Evolutionary conservation across 2,329 filamentous ascomycete genomes (phyloP), one percentile per base, ranked within the genome.

Genomic region (Furcasterigmium sp.): DNA sequence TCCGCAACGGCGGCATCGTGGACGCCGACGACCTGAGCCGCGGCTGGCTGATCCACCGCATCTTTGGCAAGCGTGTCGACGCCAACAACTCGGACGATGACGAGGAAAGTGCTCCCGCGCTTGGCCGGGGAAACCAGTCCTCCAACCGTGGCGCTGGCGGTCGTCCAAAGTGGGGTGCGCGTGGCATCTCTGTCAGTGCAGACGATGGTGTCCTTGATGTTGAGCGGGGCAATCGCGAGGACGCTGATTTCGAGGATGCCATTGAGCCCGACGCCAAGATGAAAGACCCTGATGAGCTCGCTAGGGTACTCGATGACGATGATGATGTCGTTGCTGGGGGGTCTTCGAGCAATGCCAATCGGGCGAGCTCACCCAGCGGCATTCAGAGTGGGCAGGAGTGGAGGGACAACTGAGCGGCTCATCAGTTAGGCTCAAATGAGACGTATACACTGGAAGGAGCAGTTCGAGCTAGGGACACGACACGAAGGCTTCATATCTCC

Each of bases 21-120:
- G 91, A 97, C 59, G 84, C 85, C 4, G 91, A 96, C 51, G 91
- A 97, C 60, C 73, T 95, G 59, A 78, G 83, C 50, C 83, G 87
- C 44, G 87, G 90, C 50, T 96, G 90, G 83, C 72, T 97, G 21
- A 78, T 96, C 9, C 80, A 80, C 51, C 80, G 83, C 40, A 82
- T 95, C 51, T 83, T 95, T 47, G 87, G 85, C 43, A 76, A 75
- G 67, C 63, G 71, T 52, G 63, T 71, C 21, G 68, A 73, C 42
- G 59, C 68, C 3, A 66, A 70, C 40, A 65, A 67, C n/a, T 65
- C 69, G n/a, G 72, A 73, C 3, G 73, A 79, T 15, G 80, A 84
- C 45, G 80, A 84, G 54, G 81, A 85, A 59, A 76, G 73, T 35
- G 67, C 66, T 2, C 74, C 72, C 3, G 72, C 69, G 18, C 59